Percentiles rank a stretch among this genome's conserved stretches.
Evolutionary conservation across 345 rosid species (phyloP).

Genomic region (Pistacia integerrima): DNA sequence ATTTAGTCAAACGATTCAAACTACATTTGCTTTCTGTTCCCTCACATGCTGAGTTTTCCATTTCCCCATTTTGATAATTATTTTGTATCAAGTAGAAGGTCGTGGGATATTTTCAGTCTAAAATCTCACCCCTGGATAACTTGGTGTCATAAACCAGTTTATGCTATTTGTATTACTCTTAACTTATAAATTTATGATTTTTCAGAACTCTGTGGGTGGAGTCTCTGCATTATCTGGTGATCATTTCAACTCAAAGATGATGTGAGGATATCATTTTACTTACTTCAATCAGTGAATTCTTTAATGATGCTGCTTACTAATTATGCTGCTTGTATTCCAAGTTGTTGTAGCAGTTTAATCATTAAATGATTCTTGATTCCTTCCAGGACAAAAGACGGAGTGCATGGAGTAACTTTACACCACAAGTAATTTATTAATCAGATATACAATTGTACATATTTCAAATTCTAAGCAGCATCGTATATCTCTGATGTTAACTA

Average conservation of each 20-base stretch:
- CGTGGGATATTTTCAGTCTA: background rate
- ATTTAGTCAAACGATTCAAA: background rate
- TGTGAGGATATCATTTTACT: conserved; percentile 38
- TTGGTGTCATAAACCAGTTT: background rate
- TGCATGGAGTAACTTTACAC: conserved; percentile 72
- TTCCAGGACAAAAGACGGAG: conserved; percentile 66
- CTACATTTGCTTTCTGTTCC: background rate
- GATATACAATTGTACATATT: background rate
- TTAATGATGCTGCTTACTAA: background rate
- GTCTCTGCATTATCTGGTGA: conserved; percentile 70
- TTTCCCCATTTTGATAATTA: background rate
- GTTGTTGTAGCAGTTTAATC: background rate
- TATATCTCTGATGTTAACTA: conserved; percentile 1
- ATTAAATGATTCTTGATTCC: background rate
- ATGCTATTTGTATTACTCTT: background rate
- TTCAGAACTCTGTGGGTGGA: conserved; percentile 88
- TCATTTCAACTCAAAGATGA: conserved; percentile 64
- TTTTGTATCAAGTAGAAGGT: background rate
- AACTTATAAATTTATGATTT: conserved; percentile 13
- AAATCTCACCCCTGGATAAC: background rate
- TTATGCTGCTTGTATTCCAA: background rate
- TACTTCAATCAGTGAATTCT: background rate
- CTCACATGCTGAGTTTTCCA: background rate
- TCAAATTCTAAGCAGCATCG: background rate
- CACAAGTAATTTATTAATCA: conserved; percentile 57